Evolutionary conservation across 306 rosid species (phyloP).

Genomic region (Vigna reflexopilosa): DNA sequence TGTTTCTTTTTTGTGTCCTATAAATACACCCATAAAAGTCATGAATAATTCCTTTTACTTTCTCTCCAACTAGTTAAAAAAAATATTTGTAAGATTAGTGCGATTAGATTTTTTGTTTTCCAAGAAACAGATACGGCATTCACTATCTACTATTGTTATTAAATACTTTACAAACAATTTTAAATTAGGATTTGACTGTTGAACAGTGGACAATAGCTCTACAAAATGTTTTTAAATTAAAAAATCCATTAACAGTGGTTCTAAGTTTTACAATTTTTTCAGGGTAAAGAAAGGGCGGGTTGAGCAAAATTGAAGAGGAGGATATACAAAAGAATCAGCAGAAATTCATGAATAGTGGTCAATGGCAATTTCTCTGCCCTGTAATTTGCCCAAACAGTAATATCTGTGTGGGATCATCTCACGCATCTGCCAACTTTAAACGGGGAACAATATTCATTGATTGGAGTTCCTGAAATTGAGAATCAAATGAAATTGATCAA

Average conservation of each 20-base stretch:
- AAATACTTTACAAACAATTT: background rate
- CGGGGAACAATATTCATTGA: conserved; percentile 94
- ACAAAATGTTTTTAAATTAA: background rate
- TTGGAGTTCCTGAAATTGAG: conserved; percentile 82
- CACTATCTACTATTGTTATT: background rate
- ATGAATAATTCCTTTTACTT: too few species aligned
- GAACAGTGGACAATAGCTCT: background rate
- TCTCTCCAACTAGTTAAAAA: too few species aligned
- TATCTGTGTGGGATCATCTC: conserved; percentile 24
- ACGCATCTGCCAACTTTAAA: conserved; percentile 73
- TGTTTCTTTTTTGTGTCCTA: too few species aligned
- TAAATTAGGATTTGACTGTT: too few species aligned
- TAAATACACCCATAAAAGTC: too few species aligned
- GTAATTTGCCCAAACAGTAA: background rate
- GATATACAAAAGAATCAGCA: background rate
- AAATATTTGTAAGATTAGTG: too few species aligned
- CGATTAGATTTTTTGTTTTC: too few species aligned
- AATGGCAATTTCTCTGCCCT: background rate
- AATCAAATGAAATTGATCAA: conserved; percentile 29
- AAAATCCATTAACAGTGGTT: too few species aligned
- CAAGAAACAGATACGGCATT: too few species aligned
- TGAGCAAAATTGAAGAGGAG: background rate
- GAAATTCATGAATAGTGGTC: background rate
- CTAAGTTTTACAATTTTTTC: background rate
- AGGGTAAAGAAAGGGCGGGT: background rate